Conservation (phyloP, 176 grass and related monocot species). For the sorghum (Sorghum bicolor) region DNA sequence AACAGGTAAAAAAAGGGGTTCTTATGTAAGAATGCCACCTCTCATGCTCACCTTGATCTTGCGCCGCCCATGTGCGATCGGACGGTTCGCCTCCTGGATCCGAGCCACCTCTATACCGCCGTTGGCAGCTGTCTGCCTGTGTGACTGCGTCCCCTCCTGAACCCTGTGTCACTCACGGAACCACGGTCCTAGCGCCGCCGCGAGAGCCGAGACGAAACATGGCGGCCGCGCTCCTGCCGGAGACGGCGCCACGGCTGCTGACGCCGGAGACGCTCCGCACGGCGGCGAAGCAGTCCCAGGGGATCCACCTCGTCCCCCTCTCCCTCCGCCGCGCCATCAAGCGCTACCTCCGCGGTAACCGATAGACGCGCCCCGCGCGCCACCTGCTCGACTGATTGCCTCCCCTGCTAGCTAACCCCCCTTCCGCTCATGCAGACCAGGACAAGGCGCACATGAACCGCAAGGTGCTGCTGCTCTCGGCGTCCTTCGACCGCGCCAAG, state of each 20-base stretch:
- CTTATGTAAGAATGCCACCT: not conserved
- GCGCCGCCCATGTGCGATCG: not conserved
- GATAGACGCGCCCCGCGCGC: not conserved
- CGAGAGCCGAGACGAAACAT: slow-evolving; percentile 42
- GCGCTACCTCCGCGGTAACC: slow-evolving; percentile 63
- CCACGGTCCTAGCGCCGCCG: not conserved
- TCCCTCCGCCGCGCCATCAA: slow-evolving; percentile 86
- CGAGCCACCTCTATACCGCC: not conserved
- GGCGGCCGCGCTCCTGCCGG: slow-evolving; percentile 58
- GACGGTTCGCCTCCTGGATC: not conserved
- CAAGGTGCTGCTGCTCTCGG: slow-evolving; percentile 64
- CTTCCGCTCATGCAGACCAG: slow-evolving; percentile 34
- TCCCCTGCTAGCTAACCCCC: not conserved
- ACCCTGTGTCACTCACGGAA: not conserved
- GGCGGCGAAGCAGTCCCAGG: slow-evolving; percentile 83
- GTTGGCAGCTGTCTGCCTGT: too few relatives aligned
- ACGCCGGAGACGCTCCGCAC: slow-evolving; percentile 73
- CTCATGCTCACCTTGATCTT: not conserved
- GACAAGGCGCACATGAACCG: slow-evolving; percentile 75
- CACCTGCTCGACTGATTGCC: slow-evolving; percentile 36
- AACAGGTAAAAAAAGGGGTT: too few relatives aligned
- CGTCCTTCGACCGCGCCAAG: slow-evolving; percentile 71
- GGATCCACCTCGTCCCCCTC: slow-evolving; percentile 69
- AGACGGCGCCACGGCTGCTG: slow-evolving; percentile 53
- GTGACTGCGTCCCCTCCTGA: not conserved